These are phyloP conservation scores for Mycena albidolilacea DNA, from an alignment of 768 basidiomycete species.

Conservation along the genomic window DNA sequence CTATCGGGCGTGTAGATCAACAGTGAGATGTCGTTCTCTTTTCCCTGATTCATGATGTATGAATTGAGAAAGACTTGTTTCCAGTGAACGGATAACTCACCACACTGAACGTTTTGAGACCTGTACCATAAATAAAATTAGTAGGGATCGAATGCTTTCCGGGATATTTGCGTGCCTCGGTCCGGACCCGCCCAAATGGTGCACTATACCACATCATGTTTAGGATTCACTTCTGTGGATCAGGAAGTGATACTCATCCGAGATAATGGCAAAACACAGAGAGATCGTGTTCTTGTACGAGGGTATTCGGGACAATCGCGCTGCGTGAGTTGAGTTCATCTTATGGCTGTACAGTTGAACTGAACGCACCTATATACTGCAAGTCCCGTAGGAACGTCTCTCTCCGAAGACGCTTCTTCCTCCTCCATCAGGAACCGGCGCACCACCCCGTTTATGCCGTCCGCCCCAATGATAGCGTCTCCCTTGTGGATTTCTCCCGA, in stretches of 20 bases:
- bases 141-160: neutral
- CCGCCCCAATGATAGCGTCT: conserved; percentile 31
- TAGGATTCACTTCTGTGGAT: neutral
- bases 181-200: neutral
- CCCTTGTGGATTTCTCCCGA: conserved; percentile 14
- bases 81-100: neutral
- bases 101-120: neutral
- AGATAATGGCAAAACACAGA: neutral
- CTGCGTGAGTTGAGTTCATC: neutral
- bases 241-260: neutral
- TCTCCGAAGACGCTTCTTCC: neutral
- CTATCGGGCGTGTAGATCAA: conserved; percentile 18
- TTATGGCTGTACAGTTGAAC: neutral
- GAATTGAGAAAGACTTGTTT: neutral
- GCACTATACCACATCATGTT: neutral
- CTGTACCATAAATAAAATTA: neutral
- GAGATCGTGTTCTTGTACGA: conserved; percentile 8
- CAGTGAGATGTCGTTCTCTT: conserved; percentile 2
- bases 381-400: neutral
- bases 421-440: conserved; percentile 15
- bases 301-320: neutral
- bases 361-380: conserved; percentile 1
- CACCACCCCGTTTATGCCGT: conserved; percentile 21
- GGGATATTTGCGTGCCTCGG: neutral
- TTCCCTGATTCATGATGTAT: neutral